Evolutionary conservation across 2,329 filamentous ascomycete genomes (phyloP).

Genomic region (Aspergillus sp.): DNA sequence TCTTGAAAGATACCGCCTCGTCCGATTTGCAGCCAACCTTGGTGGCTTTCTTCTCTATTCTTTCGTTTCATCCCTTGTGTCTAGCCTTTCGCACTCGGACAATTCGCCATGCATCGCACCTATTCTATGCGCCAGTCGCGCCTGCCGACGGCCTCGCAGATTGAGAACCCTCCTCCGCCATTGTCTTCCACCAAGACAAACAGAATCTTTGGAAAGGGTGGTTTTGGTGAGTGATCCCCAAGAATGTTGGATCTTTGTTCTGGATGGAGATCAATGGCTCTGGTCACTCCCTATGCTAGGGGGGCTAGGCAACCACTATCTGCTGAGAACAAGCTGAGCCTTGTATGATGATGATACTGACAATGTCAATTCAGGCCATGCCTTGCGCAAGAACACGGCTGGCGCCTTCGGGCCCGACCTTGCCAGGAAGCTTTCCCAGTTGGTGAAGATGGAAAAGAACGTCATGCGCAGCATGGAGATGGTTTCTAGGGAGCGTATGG

Average conservation of each 20-base stretch:
- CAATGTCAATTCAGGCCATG: slow-evolving; percentile 58
- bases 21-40: slow-evolving; percentile 11
- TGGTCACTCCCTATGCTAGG: neutral
- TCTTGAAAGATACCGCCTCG: slow-evolving; percentile 19
- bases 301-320: neutral
- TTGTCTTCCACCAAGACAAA: slow-evolving; percentile 87
- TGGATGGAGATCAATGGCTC: neutral
- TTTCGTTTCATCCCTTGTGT: slow-evolving; percentile 3
- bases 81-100: slow-evolving; percentile 1
- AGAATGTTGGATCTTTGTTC: neutral
- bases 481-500: slow-evolving; percentile 95
- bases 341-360: neutral
- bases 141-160: slow-evolving; percentile 88
- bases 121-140: slow-evolving; percentile 98
- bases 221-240: slow-evolving; percentile 68
- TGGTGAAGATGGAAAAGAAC: slow-evolving; percentile 99
- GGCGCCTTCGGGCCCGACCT: slow-evolving; percentile 73
- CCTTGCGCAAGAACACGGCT: slow-evolving; percentile 55
- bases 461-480: slow-evolving; percentile 98
- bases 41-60: slow-evolving; percentile 1
- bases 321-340: slow-evolving; percentile 3
- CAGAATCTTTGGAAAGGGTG: slow-evolving; percentile 82
- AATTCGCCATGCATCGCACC: slow-evolving; percentile 81
- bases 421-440: slow-evolving; percentile 93
- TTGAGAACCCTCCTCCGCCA: slow-evolving; percentile 90